Base-by-base conservation (phyloP, 176 grass and related monocot species). In the Eragrostis nindensis region DNA sequence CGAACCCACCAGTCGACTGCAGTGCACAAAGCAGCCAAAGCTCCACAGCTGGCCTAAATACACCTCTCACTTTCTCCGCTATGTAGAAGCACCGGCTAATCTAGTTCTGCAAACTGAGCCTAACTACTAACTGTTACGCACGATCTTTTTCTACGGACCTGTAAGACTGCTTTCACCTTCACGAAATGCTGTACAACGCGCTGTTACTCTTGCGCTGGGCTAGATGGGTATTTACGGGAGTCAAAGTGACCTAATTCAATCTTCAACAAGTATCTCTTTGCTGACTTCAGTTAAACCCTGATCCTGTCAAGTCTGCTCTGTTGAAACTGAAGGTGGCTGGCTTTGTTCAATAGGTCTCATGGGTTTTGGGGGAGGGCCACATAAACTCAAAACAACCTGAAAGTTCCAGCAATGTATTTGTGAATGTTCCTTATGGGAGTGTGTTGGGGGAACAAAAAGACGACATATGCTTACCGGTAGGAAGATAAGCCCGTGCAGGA, bases 401-500 rank as follows among this genome's bases (percentile, higher is more conserved):
- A 78, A 89, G 56, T 84, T 82, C 32, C n/a, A 80, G 42, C 9
- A 70, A 39, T 74, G 80, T 53, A 70, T 48, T 21, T 19, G 62
- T 73, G 24, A 61, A 50, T 53, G 27, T 38, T 74, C 44, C 8
- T 73, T 30, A 68, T 8, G 53, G 11, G 15, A 77, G 47, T 63
- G 5, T 14, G 24, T 44, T 10, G 48, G n/a, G n/a, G n/a, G n/a
- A 70, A 65, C 60, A 0, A 5, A 75, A 57, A 82, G 65, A 15
- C 55, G 50, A 72, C 8, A 14, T 10, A 86, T 27, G 53, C 86
- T 89, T 71, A 95, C 96, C 57, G 96, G 96, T 21, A 99, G 82
- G 76, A 99, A 99, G 77, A 99, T 84, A 67, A 99, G 90, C 52
- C 96, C 96, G 67, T 99, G 96, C 70, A 99, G 78, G 79, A 99